These are phyloP conservation scores for Erythrophleum ivorense DNA, from an alignment of 331 rosid species.

Conservation along the genomic window DNA sequence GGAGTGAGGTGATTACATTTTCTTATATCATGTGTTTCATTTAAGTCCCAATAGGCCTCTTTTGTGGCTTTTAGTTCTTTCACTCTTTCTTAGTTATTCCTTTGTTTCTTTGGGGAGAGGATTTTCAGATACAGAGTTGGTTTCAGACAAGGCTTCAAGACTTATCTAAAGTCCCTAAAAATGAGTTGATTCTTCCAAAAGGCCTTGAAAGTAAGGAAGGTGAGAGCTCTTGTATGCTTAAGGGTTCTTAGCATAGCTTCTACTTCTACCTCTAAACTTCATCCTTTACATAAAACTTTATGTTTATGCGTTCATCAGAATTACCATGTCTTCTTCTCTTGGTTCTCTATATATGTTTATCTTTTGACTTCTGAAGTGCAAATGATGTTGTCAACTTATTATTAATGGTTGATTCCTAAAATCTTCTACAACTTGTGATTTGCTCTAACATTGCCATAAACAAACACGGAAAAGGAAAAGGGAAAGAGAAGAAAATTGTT, in stretches of 20 bases:
- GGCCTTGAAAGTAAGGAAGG: conserved; percentile 51
- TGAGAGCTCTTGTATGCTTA: conserved; percentile 45
- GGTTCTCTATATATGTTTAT: neutral
- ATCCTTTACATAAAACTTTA: neutral
- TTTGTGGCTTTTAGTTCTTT: neutral
- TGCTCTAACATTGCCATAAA: neutral
- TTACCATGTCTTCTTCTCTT: neutral
- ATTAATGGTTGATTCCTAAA: conserved; percentile 5
- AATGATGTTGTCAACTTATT: neutral
- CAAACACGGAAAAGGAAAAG: neutral
- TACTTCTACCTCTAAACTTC: conserved; percentile 25
- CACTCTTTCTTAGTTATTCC: conserved; percentile 4
- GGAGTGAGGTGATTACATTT: conserved; percentile 69
- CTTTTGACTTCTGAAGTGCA: neutral
- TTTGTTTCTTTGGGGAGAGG: conserved; percentile 3
- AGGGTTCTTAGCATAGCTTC: conserved; percentile 44
- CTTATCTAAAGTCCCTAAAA: conserved; percentile 46
- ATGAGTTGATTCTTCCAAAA: conserved; percentile 39
- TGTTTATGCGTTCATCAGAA: neutral
- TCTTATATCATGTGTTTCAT: conserved; percentile 6
- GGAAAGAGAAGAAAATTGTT: neutral
- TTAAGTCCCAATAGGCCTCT: neutral
- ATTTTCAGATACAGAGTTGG: conserved; percentile 75
- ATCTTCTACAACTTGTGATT: neutral
- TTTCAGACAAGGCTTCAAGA: conserved; percentile 61